These are phyloP conservation scores for Termitomyces sp. DNA, from an alignment of 768 basidiomycete genomes.

Conservation along the genomic window DNA sequence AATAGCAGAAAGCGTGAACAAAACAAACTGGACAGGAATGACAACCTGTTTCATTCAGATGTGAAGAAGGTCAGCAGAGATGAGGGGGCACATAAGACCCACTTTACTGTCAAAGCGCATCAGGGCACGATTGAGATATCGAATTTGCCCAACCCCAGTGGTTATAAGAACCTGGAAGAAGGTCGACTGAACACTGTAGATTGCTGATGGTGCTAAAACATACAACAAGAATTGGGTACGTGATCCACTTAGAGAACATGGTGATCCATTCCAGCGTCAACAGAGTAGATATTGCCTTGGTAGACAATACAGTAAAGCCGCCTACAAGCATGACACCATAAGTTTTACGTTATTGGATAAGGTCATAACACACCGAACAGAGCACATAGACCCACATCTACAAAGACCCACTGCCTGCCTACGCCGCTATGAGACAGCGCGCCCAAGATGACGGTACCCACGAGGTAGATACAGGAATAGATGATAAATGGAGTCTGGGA, in stretches of 20 bases:
- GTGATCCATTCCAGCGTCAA: conserved; percentile 73
- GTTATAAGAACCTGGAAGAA: conserved; percentile 51
- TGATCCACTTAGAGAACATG: conserved; percentile 76
- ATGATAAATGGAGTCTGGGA: conserved; percentile 67
- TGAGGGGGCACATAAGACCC: conserved; percentile 8
- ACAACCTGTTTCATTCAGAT: conserved; percentile 54
- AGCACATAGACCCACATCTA: conserved; percentile 88
- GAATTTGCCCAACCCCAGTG: conserved; percentile 81
- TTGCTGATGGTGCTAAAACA: conserved; percentile 1
- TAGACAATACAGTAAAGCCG: conserved; percentile 92
- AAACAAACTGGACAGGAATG: conserved; percentile 91
- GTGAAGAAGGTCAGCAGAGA: not conserved
- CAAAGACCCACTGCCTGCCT: conserved; percentile 66
- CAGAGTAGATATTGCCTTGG: conserved; percentile 87
- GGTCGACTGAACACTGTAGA: conserved; percentile 6
- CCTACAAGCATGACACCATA: conserved; percentile 33
- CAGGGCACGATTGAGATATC: conserved; percentile 79
- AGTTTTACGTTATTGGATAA: not conserved
- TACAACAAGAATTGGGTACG: conserved; percentile 74
- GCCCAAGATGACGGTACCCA: conserved; percentile 50
- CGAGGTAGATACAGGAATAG: conserved; percentile 63
- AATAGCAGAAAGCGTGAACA: conserved; percentile 92
- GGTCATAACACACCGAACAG: conserved; percentile 53
- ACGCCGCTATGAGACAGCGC: conserved; percentile 58
- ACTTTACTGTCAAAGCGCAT: conserved; percentile 95